Conservation (phyloP, 2,329 filamentous ascomycete genomes). For the Xylaria multiplex region DNA sequence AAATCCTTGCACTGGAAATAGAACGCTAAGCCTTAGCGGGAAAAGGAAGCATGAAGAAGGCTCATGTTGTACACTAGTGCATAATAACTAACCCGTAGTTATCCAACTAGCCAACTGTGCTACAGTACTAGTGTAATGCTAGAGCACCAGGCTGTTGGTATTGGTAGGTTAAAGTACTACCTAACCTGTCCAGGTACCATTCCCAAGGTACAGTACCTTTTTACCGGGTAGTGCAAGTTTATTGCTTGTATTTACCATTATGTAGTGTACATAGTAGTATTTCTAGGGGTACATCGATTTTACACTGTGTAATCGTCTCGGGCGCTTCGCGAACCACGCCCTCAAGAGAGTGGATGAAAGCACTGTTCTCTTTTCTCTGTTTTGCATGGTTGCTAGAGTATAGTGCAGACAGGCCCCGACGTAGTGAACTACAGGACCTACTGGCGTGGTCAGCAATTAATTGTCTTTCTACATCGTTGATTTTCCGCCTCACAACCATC, state of each 20-base stretch:
- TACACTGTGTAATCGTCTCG: conserved; percentile 25
- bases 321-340: conserved; percentile 5
- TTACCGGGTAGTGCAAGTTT: no score
- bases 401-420: neutral
- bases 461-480: conserved; percentile 25
- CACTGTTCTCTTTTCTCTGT: conserved; percentile 17
- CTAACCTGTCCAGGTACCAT: no score
- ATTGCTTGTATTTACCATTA: no score
- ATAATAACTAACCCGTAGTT: no score
- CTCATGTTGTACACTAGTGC: neutral
- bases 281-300: no score
- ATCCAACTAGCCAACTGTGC: no score
- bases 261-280: no score
- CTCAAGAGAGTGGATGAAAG: neutral
- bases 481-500: conserved; percentile 27
- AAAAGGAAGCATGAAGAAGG: conserved; percentile 4
- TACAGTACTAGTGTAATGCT: no score
- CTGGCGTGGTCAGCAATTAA: neutral
- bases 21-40: neutral
- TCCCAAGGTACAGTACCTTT: no score
- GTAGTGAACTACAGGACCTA: neutral
- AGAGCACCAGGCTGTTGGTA: no score
- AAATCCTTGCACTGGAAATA: neutral
- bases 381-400: neutral
- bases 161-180: neutral